phyloP scores from a whole-genome alignment of 306 rosid species.

The Alnus rubra region DNA sequence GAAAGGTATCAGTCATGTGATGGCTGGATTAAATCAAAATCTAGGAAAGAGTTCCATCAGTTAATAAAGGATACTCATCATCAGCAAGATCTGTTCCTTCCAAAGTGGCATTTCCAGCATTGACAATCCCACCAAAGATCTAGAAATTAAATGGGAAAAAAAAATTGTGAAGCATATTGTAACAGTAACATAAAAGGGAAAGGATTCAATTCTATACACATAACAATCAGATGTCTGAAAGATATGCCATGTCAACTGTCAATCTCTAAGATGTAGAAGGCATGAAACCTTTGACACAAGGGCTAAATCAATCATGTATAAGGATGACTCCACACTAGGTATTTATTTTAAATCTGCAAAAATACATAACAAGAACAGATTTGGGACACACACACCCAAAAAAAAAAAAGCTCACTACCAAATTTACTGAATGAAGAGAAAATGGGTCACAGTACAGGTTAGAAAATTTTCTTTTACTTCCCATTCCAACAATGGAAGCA shows the following conservation, averaged over 20 bases:
- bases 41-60: conserved; percentile 13
- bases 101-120: conserved; percentile 76
- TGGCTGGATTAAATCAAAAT: conserved; percentile 24
- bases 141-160: conserved; percentile 25
- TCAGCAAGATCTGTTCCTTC: conserved; percentile 65
- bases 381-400: not conserved
- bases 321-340: not conserved
- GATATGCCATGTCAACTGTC: not conserved
- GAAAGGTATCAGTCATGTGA: not conserved
- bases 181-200: conserved; percentile 18
- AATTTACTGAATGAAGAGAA: not conserved
- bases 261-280: not conserved
- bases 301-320: not conserved
- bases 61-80: conserved; percentile 82
- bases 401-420: not conserved
- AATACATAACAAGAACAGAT: not conserved
- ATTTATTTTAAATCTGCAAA: not conserved
- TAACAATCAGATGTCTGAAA: not conserved
- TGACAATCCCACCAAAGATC: conserved; percentile 92
- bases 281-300: not conserved
- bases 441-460: not conserved
- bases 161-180: conserved; percentile 10
- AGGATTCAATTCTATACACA: not conserved
- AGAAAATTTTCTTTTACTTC: not conserved
- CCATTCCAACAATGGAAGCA: not conserved